Percentiles rank a stretch among this genome's conserved stretches.
Evolutionary conservation across 2,329 filamentous ascomycete genomes (phyloP).

Genomic region (Fusarium chaquense): DNA sequence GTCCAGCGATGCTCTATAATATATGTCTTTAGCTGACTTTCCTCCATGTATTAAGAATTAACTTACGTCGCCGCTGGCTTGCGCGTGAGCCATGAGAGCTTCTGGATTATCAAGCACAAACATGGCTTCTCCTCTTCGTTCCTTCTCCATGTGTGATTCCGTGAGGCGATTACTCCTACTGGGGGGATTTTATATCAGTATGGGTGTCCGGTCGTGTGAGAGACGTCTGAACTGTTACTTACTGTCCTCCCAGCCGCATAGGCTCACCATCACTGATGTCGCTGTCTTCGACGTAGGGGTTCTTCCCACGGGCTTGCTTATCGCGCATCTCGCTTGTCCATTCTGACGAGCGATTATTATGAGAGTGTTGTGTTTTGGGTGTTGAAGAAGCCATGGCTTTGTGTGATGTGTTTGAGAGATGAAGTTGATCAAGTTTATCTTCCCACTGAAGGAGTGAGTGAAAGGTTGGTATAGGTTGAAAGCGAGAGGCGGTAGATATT

Average conservation of each 20-base stretch:
- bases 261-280: slow-evolving; percentile 42
- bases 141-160: slow-evolving; percentile 58
- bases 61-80: slow-evolving; percentile 65
- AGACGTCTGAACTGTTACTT: neutral
- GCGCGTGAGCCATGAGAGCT: slow-evolving; percentile 69
- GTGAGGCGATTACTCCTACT: slow-evolving; percentile 20
- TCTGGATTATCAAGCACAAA: slow-evolving; percentile 69
- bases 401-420: slow-evolving; percentile 3
- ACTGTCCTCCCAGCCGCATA: slow-evolving; percentile 31
- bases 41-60: neutral
- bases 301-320: slow-evolving; percentile 69
- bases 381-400: slow-evolving; percentile 36
- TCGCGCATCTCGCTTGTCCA: slow-evolving; percentile 68
- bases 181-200: neutral
- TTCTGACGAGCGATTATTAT: slow-evolving; percentile 36
- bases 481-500: neutral
- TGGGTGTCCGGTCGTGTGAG: neutral
- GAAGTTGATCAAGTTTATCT: neutral
- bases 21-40: neutral
- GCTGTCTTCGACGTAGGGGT: slow-evolving; percentile 58
- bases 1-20: slow-evolving; percentile 65
- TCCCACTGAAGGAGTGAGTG: neutral
- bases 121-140: slow-evolving; percentile 63
- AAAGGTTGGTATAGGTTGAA: neutral
- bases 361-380: slow-evolving; percentile 52